A percentile compares a stretch with the other conserved stretches of the same genome.
Conservation (phyloP, 2,329 filamentous ascomycete species). For the Ceratocystis diversiconidia region DNA sequence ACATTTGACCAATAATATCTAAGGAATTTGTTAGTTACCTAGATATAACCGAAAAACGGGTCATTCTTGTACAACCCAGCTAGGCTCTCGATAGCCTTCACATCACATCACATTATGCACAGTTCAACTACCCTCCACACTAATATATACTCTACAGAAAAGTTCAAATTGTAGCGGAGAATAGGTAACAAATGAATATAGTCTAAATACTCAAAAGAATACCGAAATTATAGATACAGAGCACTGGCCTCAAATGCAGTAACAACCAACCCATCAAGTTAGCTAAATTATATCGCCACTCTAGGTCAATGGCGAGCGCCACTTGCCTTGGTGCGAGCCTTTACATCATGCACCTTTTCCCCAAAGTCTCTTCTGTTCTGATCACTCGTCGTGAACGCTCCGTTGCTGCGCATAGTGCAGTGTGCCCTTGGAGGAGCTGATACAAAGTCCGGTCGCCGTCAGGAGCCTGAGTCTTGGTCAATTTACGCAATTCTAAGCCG, state of each 20-base stretch:
- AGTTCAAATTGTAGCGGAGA: too few relatives aligned
- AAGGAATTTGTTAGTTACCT: not conserved
- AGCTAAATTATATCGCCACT: not conserved
- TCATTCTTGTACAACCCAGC: not conserved
- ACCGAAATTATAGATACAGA: too few relatives aligned
- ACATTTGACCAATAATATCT: not conserved
- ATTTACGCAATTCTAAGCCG: not conserved
- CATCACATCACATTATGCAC: too few relatives aligned
- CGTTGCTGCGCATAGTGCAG: conserved; percentile 16
- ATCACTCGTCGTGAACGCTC: conserved; percentile 16
- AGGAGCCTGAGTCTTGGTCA: not conserved
- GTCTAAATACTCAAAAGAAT: too few relatives aligned
- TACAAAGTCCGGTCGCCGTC: conserved; percentile 14
- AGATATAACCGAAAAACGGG: not conserved
- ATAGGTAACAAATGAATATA: too few relatives aligned
- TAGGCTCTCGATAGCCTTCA: not conserved
- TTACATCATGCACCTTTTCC: conserved; percentile 10
- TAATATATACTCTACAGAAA: too few relatives aligned
- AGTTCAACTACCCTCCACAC: too few relatives aligned
- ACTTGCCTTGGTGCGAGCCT: conserved; percentile 10
- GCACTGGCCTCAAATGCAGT: too few relatives aligned
- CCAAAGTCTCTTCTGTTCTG: conserved; percentile 10
- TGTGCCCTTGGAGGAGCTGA: conserved; percentile 12
- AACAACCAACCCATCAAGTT: not conserved
- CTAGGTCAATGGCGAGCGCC: not conserved